phyloP scores from a whole-genome alignment of 2,329 filamentous ascomycete species.

The Stemphylium beticola region DNA sequence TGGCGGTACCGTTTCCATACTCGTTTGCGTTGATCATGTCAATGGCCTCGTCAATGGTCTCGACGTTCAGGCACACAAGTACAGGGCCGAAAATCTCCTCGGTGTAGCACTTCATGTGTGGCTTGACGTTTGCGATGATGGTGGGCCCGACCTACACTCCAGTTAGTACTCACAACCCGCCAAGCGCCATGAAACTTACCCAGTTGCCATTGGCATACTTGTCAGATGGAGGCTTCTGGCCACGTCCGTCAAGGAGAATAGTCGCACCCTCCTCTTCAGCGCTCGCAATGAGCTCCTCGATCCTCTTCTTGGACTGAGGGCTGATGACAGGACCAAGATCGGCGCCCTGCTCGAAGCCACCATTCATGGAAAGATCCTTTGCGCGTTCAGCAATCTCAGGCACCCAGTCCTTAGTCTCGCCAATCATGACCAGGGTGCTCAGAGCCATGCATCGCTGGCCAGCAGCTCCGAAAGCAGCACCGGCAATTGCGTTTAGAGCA shows the following conservation, averaged over 20 bases:
- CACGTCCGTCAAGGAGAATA: conserved; percentile 80
- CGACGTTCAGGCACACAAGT: conserved; percentile 78
- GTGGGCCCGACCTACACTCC: conserved; percentile 71
- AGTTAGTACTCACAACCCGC: conserved; percentile 20
- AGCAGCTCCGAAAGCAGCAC: conserved; percentile 83
- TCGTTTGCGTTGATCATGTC: conserved; percentile 84
- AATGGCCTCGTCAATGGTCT: conserved; percentile 79
- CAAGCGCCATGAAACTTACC: conserved; percentile 51
- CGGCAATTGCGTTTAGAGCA: conserved; percentile 81
- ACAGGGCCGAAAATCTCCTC: conserved; percentile 89
- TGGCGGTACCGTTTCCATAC: conserved; percentile 85
- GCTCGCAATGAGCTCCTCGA: conserved; percentile 75
- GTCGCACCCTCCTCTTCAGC: conserved; percentile 82
- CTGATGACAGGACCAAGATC: conserved; percentile 85
- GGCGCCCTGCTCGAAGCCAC: conserved; percentile 79
- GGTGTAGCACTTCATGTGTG: conserved; percentile 81
- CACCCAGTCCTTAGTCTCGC: conserved; percentile 84
- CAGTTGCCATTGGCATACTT: conserved; percentile 88
- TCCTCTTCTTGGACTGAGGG: conserved; percentile 77
- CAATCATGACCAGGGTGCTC: conserved; percentile 81
- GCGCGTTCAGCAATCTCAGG: conserved; percentile 78
- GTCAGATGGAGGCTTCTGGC: conserved; percentile 69
- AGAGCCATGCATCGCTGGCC: conserved; percentile 88
- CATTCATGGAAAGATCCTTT: conserved; percentile 74
- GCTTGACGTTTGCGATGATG: conserved; percentile 80